phyloP scores from a whole-genome alignment of 306 rosid species.

The Glycine soja region DNA sequence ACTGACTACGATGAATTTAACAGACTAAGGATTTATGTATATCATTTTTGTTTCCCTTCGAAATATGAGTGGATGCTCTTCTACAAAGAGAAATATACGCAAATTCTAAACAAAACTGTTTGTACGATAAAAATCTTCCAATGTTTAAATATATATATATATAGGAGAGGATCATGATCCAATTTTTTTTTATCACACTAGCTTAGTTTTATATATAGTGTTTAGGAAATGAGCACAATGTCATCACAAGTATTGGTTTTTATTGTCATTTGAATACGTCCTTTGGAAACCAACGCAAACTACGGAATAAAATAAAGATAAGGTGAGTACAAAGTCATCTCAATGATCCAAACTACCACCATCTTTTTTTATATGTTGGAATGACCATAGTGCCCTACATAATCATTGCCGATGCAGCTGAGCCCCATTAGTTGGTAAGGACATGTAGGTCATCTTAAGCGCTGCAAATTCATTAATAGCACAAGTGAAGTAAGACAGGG shows the following conservation, averaged over 20 bases:
- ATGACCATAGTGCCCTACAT: constrained; percentile 56
- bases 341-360: constrained; percentile 71
- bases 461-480: constrained; percentile 48
- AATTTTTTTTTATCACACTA: not conserved
- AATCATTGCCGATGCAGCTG: constrained; percentile 43
- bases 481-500: constrained; percentile 49
- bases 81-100: not conserved
- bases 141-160: not conserved
- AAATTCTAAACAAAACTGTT: not conserved
- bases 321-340: constrained; percentile 82
- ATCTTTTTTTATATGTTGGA: constrained; percentile 34
- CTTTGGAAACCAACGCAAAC: constrained; percentile 71
- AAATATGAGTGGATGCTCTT: not conserved
- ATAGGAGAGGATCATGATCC: not conserved
- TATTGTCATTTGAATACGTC: constrained; percentile 60
- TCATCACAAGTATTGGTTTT: constrained; percentile 53
- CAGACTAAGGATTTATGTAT: not conserved
- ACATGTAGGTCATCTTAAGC: constrained; percentile 29
- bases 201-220: not conserved
- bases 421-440: constrained; percentile 52
- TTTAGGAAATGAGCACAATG: constrained; percentile 31
- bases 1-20: not conserved
- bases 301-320: constrained; percentile 76
- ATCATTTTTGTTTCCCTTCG: not conserved
- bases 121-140: not conserved